Evolutionary conservation across 352 stramenopile species (phyloP), one percentile per base, ranked within the genome.

Genomic region (Aphanomyces invadans): DNA sequence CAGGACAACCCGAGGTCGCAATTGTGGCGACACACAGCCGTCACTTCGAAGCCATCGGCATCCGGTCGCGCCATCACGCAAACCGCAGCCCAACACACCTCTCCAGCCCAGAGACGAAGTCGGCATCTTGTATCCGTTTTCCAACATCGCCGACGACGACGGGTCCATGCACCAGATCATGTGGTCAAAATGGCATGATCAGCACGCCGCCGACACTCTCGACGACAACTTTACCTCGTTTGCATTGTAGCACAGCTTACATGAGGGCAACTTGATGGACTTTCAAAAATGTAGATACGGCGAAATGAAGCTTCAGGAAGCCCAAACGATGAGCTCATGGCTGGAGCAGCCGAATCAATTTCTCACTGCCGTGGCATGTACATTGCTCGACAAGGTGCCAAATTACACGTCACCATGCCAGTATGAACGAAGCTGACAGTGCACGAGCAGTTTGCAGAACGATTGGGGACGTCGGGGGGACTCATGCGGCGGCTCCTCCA

Each of bases 301-400:
- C 31, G 78, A 92, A 68, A 79, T 89, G 73, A 92, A 92, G 57
- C 74, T 90, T 25, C 85, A 77, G 49, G 83, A 92, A 67, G 83
- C 80, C 23, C 77, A 86, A 73, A 72, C 80, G 33, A 90, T 90
- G 80, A 79, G 79, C 11, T 81, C 79, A 1, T 87, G 80, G 73
- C 71, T 89, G n/a, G 76, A 88, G 57, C 54, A 76, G 10, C 81
- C 83, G 29, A 92, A 90, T 65, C 76, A 79, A 25, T 92, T 92
- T 59, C 77, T 87, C 59, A 80, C 76, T 1, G 86, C 83, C 9
- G 81, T 86, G 39, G 89, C 79, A 52, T 89, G 79, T 48, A 77
- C 89, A 59, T 55, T 92, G 28, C 65, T 90, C 17, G 70, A 79
- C 10, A 89, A 87, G 19, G 62, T 69, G 25, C 25, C 32, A n/a